phyloP scores from a whole-genome alignment of 441 rosid species.

The Lagerstroemia fauriei region DNA sequence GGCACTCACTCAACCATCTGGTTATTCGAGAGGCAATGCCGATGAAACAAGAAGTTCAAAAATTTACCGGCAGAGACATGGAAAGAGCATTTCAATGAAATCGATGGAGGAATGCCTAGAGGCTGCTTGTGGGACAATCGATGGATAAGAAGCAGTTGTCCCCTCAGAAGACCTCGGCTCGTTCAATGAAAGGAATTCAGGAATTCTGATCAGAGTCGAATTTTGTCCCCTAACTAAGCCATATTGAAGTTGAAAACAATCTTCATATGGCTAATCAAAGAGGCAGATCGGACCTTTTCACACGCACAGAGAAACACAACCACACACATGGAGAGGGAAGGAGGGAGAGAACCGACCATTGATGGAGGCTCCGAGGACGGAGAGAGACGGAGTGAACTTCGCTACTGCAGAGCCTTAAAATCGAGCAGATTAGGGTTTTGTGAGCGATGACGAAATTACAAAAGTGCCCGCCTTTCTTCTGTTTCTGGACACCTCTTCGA shows the following conservation, averaged over 20 bases:
- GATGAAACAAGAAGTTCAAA: too few species aligned
- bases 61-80: background rate
- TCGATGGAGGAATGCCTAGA: constrained; percentile 28
- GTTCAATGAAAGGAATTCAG: background rate
- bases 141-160: constrained; percentile 15
- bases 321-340: background rate
- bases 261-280: constrained; percentile 62
- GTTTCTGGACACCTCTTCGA: too few species aligned
- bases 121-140: constrained; percentile 49
- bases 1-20: constrained; percentile 32
- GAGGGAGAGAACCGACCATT: background rate
- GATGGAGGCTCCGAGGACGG: background rate
- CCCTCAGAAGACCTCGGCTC: constrained; percentile 44
- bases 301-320: background rate
- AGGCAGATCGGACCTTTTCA: constrained; percentile 32
- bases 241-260: constrained; percentile 30
- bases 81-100: background rate
- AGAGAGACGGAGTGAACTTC: background rate
- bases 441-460: too few species aligned
- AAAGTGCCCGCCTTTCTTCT: too few species aligned
- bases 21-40: constrained; percentile 56
- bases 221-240: constrained; percentile 69
- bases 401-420: too few species aligned
- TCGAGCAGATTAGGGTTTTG: too few species aligned
- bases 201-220: constrained; percentile 26